Percentiles rank a stretch among this genome's conserved stretches.
These are phyloP conservation scores for Saraca asoca DNA, from an alignment of 331 rosid genomes.

Conservation along the genomic window DNA sequence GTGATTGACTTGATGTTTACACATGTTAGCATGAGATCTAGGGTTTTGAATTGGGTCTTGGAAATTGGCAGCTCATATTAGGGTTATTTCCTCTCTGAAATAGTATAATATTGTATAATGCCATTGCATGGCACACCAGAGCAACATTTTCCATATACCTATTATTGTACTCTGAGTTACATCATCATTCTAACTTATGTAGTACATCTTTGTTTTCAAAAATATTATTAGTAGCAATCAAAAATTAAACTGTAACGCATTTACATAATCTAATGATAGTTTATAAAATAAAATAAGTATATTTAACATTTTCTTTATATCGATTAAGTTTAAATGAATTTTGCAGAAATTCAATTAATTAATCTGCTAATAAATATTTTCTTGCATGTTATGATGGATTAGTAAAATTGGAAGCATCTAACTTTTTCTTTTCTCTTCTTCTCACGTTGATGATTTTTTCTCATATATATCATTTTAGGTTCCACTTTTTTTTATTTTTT, in stretches of 20 bases:
- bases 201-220: too few species aligned
- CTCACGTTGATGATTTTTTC: slow-evolving; percentile 37
- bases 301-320: too few species aligned
- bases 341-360: slow-evolving; percentile 10
- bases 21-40: slow-evolving; percentile 41
- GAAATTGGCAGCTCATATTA: slow-evolving; percentile 40
- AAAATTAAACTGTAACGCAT: too few species aligned
- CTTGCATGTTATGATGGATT: neutral
- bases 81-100: slow-evolving; percentile 47
- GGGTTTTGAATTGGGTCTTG: slow-evolving; percentile 56
- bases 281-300: too few species aligned
- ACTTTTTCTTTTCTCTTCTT: slow-evolving; percentile 22
- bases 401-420: slow-evolving; percentile 33
- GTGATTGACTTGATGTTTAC: slow-evolving; percentile 43
- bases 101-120: slow-evolving; percentile 53
- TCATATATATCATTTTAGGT: slow-evolving; percentile 36
- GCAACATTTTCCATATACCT: slow-evolving; percentile 33
- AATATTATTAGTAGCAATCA: too few species aligned
- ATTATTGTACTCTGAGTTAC: slow-evolving; percentile 34
- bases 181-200: slow-evolving; percentile 50
- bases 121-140: slow-evolving; percentile 62
- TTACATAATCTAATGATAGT: too few species aligned
- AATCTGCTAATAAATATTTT: too few species aligned
- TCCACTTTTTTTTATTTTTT: slow-evolving; percentile 19
- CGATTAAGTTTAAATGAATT: neutral